Evolutionary conservation across 2,329 filamentous ascomycete species (phyloP), one percentile per base, ranked within the genome.

Genomic region (Talaromyces pinophilus): DNA sequence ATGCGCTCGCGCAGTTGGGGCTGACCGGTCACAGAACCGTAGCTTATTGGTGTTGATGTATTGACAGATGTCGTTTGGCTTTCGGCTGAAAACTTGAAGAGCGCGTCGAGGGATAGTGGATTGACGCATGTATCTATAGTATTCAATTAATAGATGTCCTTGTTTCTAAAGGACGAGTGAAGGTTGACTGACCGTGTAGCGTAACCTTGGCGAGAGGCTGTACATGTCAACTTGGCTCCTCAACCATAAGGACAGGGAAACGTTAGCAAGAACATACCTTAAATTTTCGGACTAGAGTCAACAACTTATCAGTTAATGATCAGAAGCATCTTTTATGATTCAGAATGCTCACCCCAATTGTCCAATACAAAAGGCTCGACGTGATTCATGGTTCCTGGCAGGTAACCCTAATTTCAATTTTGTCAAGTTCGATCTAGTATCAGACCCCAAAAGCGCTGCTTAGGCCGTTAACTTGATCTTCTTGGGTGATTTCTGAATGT

Each of bases 331-430:
- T 22, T 17, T 1, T n/a, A 33, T 54, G 3, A 10, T 35, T 55
- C 5, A 2, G 8, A 55, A 15, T 13, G 10, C 52, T 35, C n/a
- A 55, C 52, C 30, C 52, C 52, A 55, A 19, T 55, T 19, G 30
- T 55, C 52, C 52, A 55, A 55, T 3, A 55, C 52, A 22, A 55
- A 55, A 35, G 52, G 52, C 52, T 55, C 52, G 10, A 55, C n/a
- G n/a, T 55, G 17, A 19, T 55, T 55, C 52, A 55, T 55, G 17
- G 2, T 55, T 5, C 10, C 10, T 35, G 2, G n/a, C 1, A 38
- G 13, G 52, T 28, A 30, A 30, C 5, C 13, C 5, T 28, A 15
- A 38, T 38, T 38, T 38, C 35, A 38, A 38, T 38, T 5, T 38
- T 15, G 11, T 15, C 35, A 38, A 13, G 5, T 15, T 38, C 35